Conservation (phyloP, 805 yeast genomes). For the Candida nitratophila region DNA sequence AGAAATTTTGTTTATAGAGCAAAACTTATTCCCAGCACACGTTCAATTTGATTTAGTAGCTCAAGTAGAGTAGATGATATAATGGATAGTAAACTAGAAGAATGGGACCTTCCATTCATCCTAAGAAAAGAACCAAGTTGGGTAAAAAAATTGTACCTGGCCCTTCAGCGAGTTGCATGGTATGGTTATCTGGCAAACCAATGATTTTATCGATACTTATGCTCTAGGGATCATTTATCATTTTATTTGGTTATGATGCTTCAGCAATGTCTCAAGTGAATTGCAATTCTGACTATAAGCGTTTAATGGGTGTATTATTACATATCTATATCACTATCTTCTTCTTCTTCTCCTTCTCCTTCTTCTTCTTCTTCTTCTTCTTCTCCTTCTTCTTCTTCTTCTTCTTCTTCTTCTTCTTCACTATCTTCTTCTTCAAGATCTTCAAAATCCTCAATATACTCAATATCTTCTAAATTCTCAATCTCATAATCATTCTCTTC, state of each 20-base stretch:
- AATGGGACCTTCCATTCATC: neutral
- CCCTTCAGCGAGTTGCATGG: neutral
- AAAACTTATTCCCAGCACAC: too few relatives aligned
- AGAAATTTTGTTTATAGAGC: too few relatives aligned
- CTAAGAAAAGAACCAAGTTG: constrained; percentile 1
- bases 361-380: too few relatives aligned
- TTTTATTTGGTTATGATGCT: constrained; percentile 33
- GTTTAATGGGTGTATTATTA: constrained; percentile 13
- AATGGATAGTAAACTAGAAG: too few relatives aligned
- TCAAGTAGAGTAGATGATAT: too few relatives aligned
- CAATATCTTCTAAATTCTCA: constrained; percentile 46
- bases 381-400: too few relatives aligned
- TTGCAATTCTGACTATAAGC: constrained; percentile 26
- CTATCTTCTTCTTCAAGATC: constrained; percentile 33
- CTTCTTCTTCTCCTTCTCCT: constrained; percentile 18
- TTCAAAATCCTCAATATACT: constrained; percentile 63
- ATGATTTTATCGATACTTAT: constrained; percentile 1
- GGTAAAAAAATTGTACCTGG: constrained; percentile 3
- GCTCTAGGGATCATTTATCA: constrained; percentile 3
- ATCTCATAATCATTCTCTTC: constrained; percentile 23
- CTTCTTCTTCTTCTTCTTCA: too few relatives aligned
- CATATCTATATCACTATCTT: constrained; percentile 9
- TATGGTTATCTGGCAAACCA: neutral
- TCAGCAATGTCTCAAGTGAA: constrained; percentile 37
- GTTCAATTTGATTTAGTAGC: too few relatives aligned